These are phyloP conservation scores for Ophiocordyceps australis DNA, from an alignment of 2,329 filamentous ascomycete genomes.

Conservation along the genomic window DNA sequence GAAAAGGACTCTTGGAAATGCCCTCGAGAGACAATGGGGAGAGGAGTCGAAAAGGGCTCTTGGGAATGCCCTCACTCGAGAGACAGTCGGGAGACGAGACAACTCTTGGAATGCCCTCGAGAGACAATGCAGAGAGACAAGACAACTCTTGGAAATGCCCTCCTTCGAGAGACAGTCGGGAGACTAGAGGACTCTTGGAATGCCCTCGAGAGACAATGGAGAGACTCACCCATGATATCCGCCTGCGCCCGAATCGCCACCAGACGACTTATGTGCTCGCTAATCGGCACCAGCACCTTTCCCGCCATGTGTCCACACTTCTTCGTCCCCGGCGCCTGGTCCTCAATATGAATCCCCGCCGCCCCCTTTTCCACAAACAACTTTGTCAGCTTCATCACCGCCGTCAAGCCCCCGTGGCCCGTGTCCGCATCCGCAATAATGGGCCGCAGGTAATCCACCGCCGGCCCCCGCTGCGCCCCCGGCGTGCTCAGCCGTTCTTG, in stretches of 20 bases:
- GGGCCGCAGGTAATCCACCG: conserved; percentile 85
- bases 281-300: conserved; percentile 91
- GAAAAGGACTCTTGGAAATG: no score
- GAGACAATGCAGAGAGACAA: no score
- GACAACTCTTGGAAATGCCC: no score
- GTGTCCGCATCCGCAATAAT: conserved; percentile 97
- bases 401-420: conserved; percentile 91
- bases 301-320: conserved; percentile 99
- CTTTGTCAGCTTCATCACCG: conserved; percentile 98
- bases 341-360: conserved; percentile 95
- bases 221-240: conserved; percentile 77
- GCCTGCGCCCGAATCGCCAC: conserved; percentile 94
- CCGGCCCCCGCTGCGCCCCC: conserved; percentile 52
- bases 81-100: no score
- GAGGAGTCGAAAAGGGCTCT: no score
- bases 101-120: no score
- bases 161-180: no score
- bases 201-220: not conserved
- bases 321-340: conserved; percentile 95
- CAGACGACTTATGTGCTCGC: conserved; percentile 93
- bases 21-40: no score
- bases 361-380: conserved; percentile 93
- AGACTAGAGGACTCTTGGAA: no score
- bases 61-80: no score
- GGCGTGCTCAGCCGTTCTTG: conserved; percentile 75